Conservation (phyloP, 306 rosid genomes). For the Medicago truncatula region MtrunA17r5.0-ANR NC_053048.1:40595501-40596000, state of each 20-base stretch:
- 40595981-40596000: no score
- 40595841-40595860: no score
- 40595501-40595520: background rate
- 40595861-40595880: no score
- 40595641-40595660: slow-evolving; percentile 14
- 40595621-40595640: slow-evolving; percentile 44
- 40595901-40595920: no score
- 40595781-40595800: no score
- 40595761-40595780: no score
- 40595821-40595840: no score
- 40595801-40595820: no score
- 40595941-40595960: no score
- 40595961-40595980: no score
- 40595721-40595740: background rate
- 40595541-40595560: slow-evolving; percentile 43
- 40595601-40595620: slow-evolving; percentile 29
- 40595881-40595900: no score
- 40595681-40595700: slow-evolving; percentile 1
- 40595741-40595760: background rate
- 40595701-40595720: background rate
- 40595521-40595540: background rate
- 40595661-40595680: background rate
- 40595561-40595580: slow-evolving; percentile 38
- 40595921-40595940: no score
- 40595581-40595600: slow-evolving; percentile 30